These are phyloP conservation scores for Trypanosoma platydactyli DNA, from an alignment of 208 protist species.

Conservation along the genomic window DNA sequence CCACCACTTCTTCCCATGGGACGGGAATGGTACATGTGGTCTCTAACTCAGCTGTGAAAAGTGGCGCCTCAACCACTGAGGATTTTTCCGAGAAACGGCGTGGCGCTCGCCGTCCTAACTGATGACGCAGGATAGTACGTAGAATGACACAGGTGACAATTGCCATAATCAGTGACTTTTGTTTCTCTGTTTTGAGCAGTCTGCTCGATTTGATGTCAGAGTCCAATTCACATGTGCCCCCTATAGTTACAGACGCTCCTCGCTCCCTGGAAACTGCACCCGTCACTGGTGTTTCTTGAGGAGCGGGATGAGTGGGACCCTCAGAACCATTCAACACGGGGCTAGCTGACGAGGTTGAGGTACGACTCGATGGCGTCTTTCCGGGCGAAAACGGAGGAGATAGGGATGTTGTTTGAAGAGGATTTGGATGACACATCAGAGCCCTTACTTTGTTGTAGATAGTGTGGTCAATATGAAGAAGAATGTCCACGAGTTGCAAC, in stretches of 20 bases:
- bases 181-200: conserved; percentile 36
- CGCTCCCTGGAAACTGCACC: conserved; percentile 1
- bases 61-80: neutral
- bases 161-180: conserved; percentile 44
- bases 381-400: conserved; percentile 5
- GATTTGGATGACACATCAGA: neutral
- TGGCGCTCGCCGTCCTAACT: conserved; percentile 28
- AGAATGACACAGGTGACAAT: conserved; percentile 74
- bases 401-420: neutral
- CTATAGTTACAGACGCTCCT: neutral
- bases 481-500: conserved; percentile 35
- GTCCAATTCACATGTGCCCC: neutral
- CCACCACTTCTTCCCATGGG: conserved; percentile 65
- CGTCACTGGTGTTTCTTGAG: neutral
- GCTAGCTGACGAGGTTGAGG: neutral
- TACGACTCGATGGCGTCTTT: neutral
- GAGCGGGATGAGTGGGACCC: neutral
- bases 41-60: neutral
- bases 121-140: conserved; percentile 51
- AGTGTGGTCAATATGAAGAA: conserved; percentile 51
- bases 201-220: neutral
- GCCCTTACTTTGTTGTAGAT: conserved; percentile 31
- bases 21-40: conserved; percentile 27
- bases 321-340: neutral
- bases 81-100: neutral